Evolutionary conservation across 1,284 basidiomycete species (phyloP).

Genomic region (Leccinum ponderosum): DNA sequence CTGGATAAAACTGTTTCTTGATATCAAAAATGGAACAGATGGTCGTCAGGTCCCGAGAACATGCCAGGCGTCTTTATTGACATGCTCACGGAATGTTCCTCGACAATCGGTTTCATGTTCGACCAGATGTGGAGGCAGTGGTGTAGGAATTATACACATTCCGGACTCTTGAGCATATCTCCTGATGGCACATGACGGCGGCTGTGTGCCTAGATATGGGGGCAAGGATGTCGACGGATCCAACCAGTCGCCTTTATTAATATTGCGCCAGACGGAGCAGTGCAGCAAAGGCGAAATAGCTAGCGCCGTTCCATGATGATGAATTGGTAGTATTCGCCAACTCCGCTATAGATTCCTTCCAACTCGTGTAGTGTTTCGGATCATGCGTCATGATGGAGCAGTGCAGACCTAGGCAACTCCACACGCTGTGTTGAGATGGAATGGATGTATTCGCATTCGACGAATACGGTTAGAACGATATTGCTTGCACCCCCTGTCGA

Average conservation of each 20-base stretch:
- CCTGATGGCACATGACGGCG: neutral
- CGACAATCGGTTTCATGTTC: constrained; percentile 1
- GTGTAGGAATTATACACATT: neutral
- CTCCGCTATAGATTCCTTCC: neutral
- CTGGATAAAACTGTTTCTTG: neutral
- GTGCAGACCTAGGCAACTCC: constrained; percentile 5
- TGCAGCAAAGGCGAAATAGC: constrained; percentile 2
- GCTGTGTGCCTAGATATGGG: neutral
- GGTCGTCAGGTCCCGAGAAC: neutral
- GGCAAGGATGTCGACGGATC: neutral
- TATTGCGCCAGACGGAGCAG: neutral
- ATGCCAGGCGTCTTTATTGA: neutral
- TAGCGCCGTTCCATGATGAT: neutral
- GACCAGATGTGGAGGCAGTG: neutral
- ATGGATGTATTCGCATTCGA: constrained; percentile 3
- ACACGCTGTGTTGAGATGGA: neutral
- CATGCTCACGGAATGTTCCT: neutral
- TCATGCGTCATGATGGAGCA: constrained; percentile 6
- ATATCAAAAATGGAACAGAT: neutral
- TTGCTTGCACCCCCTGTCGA: constrained; percentile 14
- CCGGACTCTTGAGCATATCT: neutral
- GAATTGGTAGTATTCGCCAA: neutral
- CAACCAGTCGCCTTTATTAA: neutral
- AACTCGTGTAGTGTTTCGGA: constrained; percentile 10
- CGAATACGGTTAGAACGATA: constrained; percentile 13